A percentile compares a stretch with the other conserved stretches of the same genome.
These are phyloP conservation scores for Blastobotrys malaysiensis DNA, from an alignment of 1,139 yeast species.

Conservation along the genomic window DNA sequence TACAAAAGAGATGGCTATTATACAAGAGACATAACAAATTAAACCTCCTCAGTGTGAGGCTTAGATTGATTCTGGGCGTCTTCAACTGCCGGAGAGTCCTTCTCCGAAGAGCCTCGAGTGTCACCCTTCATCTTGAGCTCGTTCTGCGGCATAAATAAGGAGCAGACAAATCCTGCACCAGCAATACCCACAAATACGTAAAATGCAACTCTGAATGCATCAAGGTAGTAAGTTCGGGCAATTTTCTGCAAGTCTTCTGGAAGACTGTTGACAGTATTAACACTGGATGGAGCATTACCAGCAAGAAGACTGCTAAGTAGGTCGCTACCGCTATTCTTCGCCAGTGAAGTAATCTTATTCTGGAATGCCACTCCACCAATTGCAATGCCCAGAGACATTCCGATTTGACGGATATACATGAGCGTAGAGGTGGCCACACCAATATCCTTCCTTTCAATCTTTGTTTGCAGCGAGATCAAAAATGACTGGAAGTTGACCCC, in stretches of 20 bases:
- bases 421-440: constrained; percentile 25
- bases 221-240: constrained; percentile 18
- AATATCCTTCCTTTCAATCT: constrained; percentile 20
- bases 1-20: background rate
- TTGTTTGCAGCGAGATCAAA: constrained; percentile 24
- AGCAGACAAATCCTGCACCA: constrained; percentile 18
- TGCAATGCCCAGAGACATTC: constrained; percentile 26
- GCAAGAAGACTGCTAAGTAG: constrained; percentile 13
- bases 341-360: constrained; percentile 19
- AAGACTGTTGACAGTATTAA: constrained; percentile 17
- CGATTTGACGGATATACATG: constrained; percentile 23
- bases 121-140: constrained; percentile 13
- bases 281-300: constrained; percentile 23
- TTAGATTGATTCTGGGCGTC: background rate
- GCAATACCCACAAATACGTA: constrained; percentile 22
- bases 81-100: background rate
- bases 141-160: constrained; percentile 23
- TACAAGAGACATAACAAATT: background rate
- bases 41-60: background rate
- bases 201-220: constrained; percentile 20
- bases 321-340: constrained; percentile 9
- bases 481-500: constrained; percentile 28
- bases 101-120: background rate
- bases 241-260: constrained; percentile 10
- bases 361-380: constrained; percentile 27